Evolutionary conservation across 2,329 filamentous ascomycete genomes (phyloP).

Genomic region (Metarhizium rileyi): DNA sequence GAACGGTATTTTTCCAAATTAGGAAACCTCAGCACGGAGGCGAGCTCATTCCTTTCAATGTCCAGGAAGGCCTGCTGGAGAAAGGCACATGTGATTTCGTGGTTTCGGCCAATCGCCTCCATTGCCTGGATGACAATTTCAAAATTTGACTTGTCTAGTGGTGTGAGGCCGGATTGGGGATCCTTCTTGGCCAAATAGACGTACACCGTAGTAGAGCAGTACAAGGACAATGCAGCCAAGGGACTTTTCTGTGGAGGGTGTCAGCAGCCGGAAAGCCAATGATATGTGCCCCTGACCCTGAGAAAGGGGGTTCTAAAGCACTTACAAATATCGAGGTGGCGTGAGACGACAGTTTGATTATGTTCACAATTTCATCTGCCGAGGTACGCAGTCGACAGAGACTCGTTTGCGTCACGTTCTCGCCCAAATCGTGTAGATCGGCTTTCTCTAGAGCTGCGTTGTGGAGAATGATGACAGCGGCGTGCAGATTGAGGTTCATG

Average conservation of each 20-base stretch:
- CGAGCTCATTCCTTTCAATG: slow-evolving; percentile 46
- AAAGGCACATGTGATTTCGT: slow-evolving; percentile 72
- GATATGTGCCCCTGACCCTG: neutral
- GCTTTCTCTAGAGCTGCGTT: slow-evolving; percentile 80
- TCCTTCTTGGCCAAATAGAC: slow-evolving; percentile 65
- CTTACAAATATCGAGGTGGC: slow-evolving; percentile 58
- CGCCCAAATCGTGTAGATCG: slow-evolving; percentile 58
- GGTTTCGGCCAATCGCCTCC: slow-evolving; percentile 62
- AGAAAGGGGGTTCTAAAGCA: neutral
- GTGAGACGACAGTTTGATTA: slow-evolving; percentile 71
- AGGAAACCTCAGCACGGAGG: slow-evolving; percentile 25
- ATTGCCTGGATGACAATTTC: slow-evolving; percentile 73
- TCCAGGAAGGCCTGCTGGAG: slow-evolving; percentile 80
- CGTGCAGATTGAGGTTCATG: slow-evolving; percentile 80
- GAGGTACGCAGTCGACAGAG: slow-evolving; percentile 66
- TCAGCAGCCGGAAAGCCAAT: neutral
- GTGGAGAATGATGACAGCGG: slow-evolving; percentile 78
- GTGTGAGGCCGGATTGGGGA: slow-evolving; percentile 48
- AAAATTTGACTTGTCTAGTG: slow-evolving; percentile 39
- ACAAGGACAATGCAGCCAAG: slow-evolving; percentile 62
- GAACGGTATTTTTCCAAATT: slow-evolving; percentile 23
- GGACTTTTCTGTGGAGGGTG: slow-evolving; percentile 21
- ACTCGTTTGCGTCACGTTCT: slow-evolving; percentile 57
- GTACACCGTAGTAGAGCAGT: slow-evolving; percentile 76
- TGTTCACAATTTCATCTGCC: slow-evolving; percentile 73